Conservation (phyloP, 805 yeast species). For the Candida oleophila region DNA sequence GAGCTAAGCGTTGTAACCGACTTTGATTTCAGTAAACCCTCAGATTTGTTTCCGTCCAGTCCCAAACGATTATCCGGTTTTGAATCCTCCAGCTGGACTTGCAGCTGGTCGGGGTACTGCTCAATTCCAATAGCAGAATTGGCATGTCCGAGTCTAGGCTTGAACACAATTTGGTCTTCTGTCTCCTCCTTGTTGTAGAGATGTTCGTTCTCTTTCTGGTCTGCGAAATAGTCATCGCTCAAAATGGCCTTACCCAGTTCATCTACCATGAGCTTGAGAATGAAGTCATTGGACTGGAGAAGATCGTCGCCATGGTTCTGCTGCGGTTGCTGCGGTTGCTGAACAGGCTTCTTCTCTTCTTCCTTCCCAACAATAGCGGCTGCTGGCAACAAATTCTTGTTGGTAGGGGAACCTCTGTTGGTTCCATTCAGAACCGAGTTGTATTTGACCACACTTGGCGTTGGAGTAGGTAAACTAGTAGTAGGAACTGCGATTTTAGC, state of each 20-base stretch:
- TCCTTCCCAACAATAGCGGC: conserved; percentile 8
- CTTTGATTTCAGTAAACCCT: conserved; percentile 5
- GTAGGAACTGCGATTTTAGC: background rate
- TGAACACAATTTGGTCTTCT: background rate
- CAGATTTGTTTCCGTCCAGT: background rate
- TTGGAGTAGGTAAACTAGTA: conserved; percentile 6
- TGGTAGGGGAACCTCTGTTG: background rate
- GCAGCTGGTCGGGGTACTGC: background rate
- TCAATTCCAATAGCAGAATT: conserved; percentile 17
- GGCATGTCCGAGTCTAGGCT: conserved; percentile 13
- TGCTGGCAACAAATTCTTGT: conserved; percentile 9
- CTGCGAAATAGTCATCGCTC: conserved; percentile 20
- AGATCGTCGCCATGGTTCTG: background rate
- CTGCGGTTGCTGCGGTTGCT: background rate
- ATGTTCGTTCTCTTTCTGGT: conserved; percentile 17
- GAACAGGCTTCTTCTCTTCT: background rate
- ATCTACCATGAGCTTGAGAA: conserved; percentile 36
- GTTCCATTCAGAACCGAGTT: background rate
- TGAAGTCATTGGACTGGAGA: conserved; percentile 20
- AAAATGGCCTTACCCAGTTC: conserved; percentile 42
- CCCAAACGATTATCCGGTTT: no score
- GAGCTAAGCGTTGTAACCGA: conserved; percentile 1
- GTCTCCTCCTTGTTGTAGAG: background rate
- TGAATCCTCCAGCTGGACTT: no score
- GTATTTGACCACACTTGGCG: background rate